Base-by-base conservation (phyloP, 2,329 filamentous ascomycete genomes). In the Setomelanomma holmii region DNA sequence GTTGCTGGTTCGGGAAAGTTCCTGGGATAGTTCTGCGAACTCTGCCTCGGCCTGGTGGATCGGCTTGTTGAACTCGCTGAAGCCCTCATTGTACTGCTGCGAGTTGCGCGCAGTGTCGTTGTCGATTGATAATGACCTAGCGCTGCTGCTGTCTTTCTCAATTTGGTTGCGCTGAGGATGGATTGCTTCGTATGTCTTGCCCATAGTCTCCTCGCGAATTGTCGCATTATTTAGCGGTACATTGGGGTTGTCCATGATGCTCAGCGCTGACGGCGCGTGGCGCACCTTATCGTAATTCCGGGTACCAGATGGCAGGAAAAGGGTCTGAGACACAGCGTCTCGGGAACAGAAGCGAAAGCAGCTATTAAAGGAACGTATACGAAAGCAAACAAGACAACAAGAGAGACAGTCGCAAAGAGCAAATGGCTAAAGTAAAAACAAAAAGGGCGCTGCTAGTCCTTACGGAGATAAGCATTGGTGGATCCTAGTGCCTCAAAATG, bases 21-120 rank as follows among this genome's bases (percentile, higher is more conserved):
- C 76, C 19, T 75, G 74, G 59, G 73, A 87, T 12, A 93, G 79
- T 58, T 89, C 81, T 0, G 83, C 84, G 59, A 92, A 93, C 21
- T 91, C 88, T 24, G 83, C 84, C 71, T 90, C 84, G 38, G 89
- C 89, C 45, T 83, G 82, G 52, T 84, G 78, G 45, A 93, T 82
- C 86, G 24, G 92, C 81, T 5, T 67, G 64, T 33, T 17, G 44
- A 35, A 53, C 51, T 60, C 36, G 42, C n/a, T 55, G 41, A 51
- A 54, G 35, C 45, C 55, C n/a, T 60, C 59, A 8, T 53, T 52
- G 46, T 55, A 49, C 24, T 67, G 59, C 21, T 63, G 53, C 14
- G 58, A 61, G 33, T 66, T 68, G 53, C 54, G 59, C 16, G 55
- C 56, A 12, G 59, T 64, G 50, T 51, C 53, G 24, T 61, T 60